Evolutionary conservation across 495 filamentous ascomycete species (phyloP).

Genomic region (Lichenothelia convexa): DNA sequence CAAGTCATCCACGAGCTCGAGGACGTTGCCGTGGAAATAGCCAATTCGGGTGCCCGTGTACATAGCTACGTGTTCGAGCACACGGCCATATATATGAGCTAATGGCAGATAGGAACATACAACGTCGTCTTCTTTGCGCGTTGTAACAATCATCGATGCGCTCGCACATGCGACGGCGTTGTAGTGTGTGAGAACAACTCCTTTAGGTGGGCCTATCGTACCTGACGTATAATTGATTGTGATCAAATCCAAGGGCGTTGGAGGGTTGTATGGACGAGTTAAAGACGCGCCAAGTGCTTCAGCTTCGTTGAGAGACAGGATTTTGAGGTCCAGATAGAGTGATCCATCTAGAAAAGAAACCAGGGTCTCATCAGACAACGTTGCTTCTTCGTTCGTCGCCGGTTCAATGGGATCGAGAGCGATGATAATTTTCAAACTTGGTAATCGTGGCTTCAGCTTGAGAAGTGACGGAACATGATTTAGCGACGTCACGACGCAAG

Average conservation of each 20-base stretch:
- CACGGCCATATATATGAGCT: not conserved
- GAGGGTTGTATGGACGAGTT: not conserved
- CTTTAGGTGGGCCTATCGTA: slow-evolving; percentile 1
- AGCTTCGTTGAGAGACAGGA: not conserved
- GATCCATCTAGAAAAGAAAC: not conserved
- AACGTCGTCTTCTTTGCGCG: not conserved
- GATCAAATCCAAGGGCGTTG: not conserved
- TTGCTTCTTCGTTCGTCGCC: not conserved
- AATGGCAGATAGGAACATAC: not conserved
- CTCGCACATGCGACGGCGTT: slow-evolving; percentile 1
- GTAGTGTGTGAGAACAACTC: slow-evolving; percentile 1
- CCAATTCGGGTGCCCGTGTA: not conserved
- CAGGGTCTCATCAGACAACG: not conserved
- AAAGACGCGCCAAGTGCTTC: slow-evolving; percentile 1
- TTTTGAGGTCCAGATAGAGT: not conserved
- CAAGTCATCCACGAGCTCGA: not conserved
- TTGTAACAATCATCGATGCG: not conserved
- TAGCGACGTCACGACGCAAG: slow-evolving; percentile 2
- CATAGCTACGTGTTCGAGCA: not conserved
- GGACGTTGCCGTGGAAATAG: not conserved
- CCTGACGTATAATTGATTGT: slow-evolving; percentile 3
- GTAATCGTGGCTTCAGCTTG: slow-evolving; percentile 2
- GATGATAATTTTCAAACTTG: slow-evolving; percentile 1
- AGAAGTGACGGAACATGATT: slow-evolving; percentile 2
- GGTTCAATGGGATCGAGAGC: slow-evolving; percentile 1